Conservation (phyloP, 192 early-diverging fungal species). For the Coemansia sp. region DNA sequence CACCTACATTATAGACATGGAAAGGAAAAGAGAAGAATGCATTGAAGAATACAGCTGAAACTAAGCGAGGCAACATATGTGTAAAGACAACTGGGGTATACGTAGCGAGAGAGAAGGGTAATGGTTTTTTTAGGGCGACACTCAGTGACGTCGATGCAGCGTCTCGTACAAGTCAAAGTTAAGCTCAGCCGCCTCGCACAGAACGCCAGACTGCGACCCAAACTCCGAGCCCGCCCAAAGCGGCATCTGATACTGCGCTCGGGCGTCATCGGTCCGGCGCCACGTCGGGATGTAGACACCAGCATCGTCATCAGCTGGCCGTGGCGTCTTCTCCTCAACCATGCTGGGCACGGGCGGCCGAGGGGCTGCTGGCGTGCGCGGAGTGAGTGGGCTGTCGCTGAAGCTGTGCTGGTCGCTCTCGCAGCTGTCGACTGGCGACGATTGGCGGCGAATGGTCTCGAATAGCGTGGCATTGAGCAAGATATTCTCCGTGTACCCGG, state of each 20-base stretch:
- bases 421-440: slow-evolving; percentile 17
- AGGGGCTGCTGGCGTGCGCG: neutral
- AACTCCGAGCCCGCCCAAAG: slow-evolving; percentile 32
- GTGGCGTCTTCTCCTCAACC: neutral
- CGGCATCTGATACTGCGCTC: slow-evolving; percentile 4
- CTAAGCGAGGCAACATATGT: slow-evolving; percentile 1
- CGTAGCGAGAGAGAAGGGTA: neutral
- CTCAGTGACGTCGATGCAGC: slow-evolving; percentile 31
- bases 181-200: slow-evolving; percentile 50
- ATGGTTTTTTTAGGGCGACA: neutral
- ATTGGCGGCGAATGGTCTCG: slow-evolving; percentile 43
- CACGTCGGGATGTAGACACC: slow-evolving; percentile 53
- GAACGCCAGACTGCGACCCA: slow-evolving; percentile 31
- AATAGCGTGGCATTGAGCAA: slow-evolving; percentile 49
- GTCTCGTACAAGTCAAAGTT: slow-evolving; percentile 54
- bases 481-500: slow-evolving; percentile 47
- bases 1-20: neutral
- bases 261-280: slow-evolving; percentile 18
- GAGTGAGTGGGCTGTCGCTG: neutral
- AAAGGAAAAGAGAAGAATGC: neutral
- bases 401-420: slow-evolving; percentile 17
- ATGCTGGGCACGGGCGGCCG: neutral
- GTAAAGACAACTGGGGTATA: neutral
- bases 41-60: neutral
- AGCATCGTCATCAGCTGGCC: slow-evolving; percentile 6